Conservation (phyloP, 2,329 filamentous ascomycete genomes). For the Aspergillus alliaceus region DNA sequence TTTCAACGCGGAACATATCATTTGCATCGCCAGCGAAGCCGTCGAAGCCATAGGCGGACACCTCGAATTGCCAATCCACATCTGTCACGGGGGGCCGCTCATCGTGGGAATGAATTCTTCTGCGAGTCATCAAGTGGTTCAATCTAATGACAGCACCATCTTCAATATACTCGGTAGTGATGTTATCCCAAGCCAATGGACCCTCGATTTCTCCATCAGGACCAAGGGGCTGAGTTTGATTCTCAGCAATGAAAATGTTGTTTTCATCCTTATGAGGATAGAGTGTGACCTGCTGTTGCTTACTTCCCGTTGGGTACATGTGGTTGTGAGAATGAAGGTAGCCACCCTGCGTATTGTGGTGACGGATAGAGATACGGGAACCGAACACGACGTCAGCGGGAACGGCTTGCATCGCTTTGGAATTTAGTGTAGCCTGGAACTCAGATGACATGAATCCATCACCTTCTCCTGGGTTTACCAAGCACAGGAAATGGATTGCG, state of each 20-base stretch:
- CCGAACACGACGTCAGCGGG: slow-evolving; percentile 89
- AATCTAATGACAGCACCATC: slow-evolving; percentile 80
- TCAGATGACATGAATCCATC: slow-evolving; percentile 99
- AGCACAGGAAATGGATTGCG: slow-evolving; percentile 89
- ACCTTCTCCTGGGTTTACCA: slow-evolving; percentile 92
- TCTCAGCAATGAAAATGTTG: slow-evolving; percentile 92
- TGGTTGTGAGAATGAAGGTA: slow-evolving; percentile 95
- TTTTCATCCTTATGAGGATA: slow-evolving; percentile 99
- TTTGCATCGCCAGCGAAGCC: slow-evolving; percentile 97
- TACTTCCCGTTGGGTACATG: slow-evolving; percentile 97
- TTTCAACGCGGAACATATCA: slow-evolving; percentile 92
- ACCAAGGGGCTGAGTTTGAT: slow-evolving; percentile 87
- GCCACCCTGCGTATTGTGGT: slow-evolving; percentile 95
- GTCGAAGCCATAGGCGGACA: slow-evolving; percentile 95
- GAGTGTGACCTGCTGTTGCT: slow-evolving; percentile 97
- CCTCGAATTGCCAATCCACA: slow-evolving; percentile 91
- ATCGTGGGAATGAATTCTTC: slow-evolving; percentile 91
- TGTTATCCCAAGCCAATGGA: slow-evolving; percentile 77
- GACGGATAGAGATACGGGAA: slow-evolving; percentile 80
- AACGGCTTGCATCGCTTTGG: slow-evolving; percentile 93
- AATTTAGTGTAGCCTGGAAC: slow-evolving; percentile 96
- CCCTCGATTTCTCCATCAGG: slow-evolving; percentile 77
- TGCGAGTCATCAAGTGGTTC: slow-evolving; percentile 79
- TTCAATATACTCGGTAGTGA: slow-evolving; percentile 68
- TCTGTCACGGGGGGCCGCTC: slow-evolving; percentile 83